Evolutionary conservation across 2,329 filamentous ascomycete species (phyloP).

Genomic region (Botrytis paeoniae): DNA sequence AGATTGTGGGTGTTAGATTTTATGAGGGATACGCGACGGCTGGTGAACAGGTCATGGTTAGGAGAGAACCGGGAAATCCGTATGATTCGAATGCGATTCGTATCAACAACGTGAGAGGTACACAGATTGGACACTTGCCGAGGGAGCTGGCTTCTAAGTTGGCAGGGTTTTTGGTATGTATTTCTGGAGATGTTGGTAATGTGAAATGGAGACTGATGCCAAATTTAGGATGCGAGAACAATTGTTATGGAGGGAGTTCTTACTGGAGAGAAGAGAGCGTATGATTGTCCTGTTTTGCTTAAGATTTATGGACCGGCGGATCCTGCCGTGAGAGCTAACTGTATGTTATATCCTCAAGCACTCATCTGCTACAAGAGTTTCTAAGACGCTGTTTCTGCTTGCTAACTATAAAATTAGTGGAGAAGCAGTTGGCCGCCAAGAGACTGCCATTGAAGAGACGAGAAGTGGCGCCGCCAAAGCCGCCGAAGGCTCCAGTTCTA

Average conservation of each 20-base stretch:
- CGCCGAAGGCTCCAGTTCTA: constrained; percentile 53
- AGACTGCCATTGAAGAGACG: constrained; percentile 27
- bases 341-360: constrained; percentile 4
- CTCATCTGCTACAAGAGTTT: neutral
- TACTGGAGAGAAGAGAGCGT: constrained; percentile 62
- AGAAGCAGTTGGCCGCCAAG: neutral
- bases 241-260: constrained; percentile 68
- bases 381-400: neutral
- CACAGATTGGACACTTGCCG: constrained; percentile 78
- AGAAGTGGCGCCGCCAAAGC: constrained; percentile 42
- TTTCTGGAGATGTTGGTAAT: constrained; percentile 19
- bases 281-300: constrained; percentile 69
- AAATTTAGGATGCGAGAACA: constrained; percentile 50
- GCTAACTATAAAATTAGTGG: neutral
- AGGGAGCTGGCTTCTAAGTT: constrained; percentile 66
- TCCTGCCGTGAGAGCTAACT: constrained; percentile 46
- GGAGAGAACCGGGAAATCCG: constrained; percentile 64
- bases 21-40: constrained; percentile 60
- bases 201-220: constrained; percentile 21
- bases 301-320: constrained; percentile 67
- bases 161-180: constrained; percentile 64
- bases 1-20: constrained; percentile 53
- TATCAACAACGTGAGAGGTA: constrained; percentile 70
- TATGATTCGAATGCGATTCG: constrained; percentile 76
- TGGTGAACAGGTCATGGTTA: constrained; percentile 61